Evolutionary conservation across 352 stramenopile species (phyloP), one percentile per base, ranked within the genome.

Genomic region (Poterioochromonas sp.): DNA sequence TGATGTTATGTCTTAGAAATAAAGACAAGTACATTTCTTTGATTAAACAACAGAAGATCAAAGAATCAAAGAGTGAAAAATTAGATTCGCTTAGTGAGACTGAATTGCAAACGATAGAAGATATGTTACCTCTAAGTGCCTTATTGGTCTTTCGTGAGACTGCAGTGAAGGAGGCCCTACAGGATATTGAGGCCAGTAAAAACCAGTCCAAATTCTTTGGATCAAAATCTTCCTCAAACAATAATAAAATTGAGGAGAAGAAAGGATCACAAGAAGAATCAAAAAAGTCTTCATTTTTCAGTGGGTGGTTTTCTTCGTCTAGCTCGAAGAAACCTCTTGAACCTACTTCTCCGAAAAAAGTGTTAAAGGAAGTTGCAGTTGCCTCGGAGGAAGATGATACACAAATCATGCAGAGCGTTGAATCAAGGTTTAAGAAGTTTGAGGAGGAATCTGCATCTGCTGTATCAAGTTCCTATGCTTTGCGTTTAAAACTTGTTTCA

Each of bases 91-190:
- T 26, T 39, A 8, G 5, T 32, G 35, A 73, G 20, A 11, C 77
- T 11, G 22, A 77, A 22, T 15, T 58, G 26, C 3, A 77, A 77
- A 22, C 15, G 41, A 69, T 77, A 12, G 69, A 77, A 26, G 41
- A 65, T 20, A 32, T 22, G 32, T 32, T 78, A 15, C 73, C 73
- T 12, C 53, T 78, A n/a, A 18, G 1, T 20, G 32, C 73, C 5
- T 34, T 78, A 29, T 12, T 78, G 1, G 22, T 70, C 22, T 78
- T 78, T 29, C 54, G 73, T 32, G 34, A 78, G 47, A 2, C 44
- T 12, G 73, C 44, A 3, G 37, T 44, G 26, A 69, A 43, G 22
- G 40, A 58, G 32, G 35, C 35, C 32, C 11, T 63, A 12, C 11
- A 29, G 34, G 58, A 68, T 58, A 51, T 51, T 18, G 5, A 20